Percentiles rank a stretch among this genome's conserved stretches.
Evolutionary conservation across 345 rosid species (phyloP).

Genomic region (Citrus trifoliata): DNA sequence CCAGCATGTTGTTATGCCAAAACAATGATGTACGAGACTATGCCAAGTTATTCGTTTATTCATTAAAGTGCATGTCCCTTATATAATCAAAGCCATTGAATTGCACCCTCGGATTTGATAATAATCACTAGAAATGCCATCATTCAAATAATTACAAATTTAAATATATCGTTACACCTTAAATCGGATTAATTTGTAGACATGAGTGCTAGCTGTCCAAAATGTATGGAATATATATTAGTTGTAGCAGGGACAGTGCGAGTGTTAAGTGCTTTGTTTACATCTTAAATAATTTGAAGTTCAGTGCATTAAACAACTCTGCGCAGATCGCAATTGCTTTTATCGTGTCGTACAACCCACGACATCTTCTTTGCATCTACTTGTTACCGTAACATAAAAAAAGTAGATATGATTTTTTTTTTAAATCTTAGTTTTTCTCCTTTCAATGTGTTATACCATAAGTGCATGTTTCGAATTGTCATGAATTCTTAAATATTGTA

Average conservation of each 20-base stretch:
- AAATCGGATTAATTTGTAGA: background rate
- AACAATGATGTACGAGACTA: background rate
- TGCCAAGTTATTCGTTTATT: background rate
- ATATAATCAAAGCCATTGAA: background rate
- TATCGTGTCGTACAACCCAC: background rate
- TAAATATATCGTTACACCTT: background rate
- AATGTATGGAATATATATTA: background rate
- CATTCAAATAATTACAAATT: background rate
- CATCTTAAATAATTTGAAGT: background rate
- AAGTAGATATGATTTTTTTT: no score
- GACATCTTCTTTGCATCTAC: background rate
- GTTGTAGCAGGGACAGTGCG: background rate
- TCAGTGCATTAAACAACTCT: background rate
- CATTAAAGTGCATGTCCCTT: background rate
- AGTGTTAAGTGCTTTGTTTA: background rate
- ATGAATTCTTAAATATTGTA: no score
- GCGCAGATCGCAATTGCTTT: background rate
- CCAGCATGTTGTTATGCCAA: slow-evolving; percentile 7
- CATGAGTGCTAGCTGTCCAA: background rate
- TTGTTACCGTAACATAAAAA: background rate
- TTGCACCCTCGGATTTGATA: slow-evolving; percentile 1
- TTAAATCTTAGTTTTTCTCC: no score
- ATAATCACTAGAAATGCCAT: slow-evolving; percentile 18
- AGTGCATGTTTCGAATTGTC: no score
- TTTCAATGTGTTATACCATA: no score